Base-by-base conservation (phyloP, 495 filamentous ascomycete species). In the Chaetomium fimeti region DNA sequence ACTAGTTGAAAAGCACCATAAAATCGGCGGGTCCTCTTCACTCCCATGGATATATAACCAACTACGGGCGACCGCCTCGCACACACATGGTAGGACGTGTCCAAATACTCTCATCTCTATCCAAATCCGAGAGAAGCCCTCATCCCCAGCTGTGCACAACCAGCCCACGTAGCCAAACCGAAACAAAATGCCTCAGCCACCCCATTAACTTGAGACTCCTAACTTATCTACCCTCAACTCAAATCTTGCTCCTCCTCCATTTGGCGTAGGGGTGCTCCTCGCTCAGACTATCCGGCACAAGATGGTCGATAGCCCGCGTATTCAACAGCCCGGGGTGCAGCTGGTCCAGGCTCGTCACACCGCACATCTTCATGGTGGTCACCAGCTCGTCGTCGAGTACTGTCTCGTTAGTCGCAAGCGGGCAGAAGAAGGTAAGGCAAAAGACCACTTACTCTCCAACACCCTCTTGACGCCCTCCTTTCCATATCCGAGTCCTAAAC, bases 351-450 rank as follows among this genome's bases (percentile, higher is more conserved):
- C 87, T 80, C 28, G 87, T 91, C 40, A 94, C 83, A 3, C 89
- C 91, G 64, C 83, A 86, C 76, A 91, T 87, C 43, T 86, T 83
- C 90, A 94, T 93, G 7, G 90, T 86, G 5, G 86, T 89, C 68
- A 89, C 85, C 38, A 93, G 74, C 70, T 93, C 91, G 68, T 93
- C 90, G 69, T 84, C 84, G 62, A 94, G 76, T 15, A 93, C 88
- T 90, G 45, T 5, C 16, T 43, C 22, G 55, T 58, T 40, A 54
- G 40, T 43, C 16, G n/a, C 18, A 47, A 11, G 9, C 12, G 3
- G 24, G 16, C 27, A 48, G 40, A 40, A 18, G 16, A 25, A 40
- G 22, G 13, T 0, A 28, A 27, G 13, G 5, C 20, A 6, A 57
- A 20, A 2, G 28, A 49, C 52, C 40, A 79, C 80, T 77, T 75